Percentiles rank a stretch among this genome's conserved stretches.
Evolutionary conservation across 495 filamentous ascomycete species (phyloP).

Genomic region (Neurospora africana): DNA sequence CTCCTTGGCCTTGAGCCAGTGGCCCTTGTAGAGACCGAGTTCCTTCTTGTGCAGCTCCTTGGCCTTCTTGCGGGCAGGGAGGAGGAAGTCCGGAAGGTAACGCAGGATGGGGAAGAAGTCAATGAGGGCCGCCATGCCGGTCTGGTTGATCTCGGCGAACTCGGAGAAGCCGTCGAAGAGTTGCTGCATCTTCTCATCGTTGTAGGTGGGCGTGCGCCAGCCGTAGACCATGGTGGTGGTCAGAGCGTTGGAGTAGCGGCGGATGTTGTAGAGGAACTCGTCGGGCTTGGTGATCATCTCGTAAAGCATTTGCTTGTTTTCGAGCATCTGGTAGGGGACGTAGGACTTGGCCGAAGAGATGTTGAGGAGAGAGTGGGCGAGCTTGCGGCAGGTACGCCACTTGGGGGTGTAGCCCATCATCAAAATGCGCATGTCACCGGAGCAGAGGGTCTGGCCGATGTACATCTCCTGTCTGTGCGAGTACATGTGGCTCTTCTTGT

Average conservation of each 20-base stretch:
- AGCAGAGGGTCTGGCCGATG: constrained; percentile 24
- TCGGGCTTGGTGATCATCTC: constrained; percentile 31
- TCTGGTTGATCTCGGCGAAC: constrained; percentile 37
- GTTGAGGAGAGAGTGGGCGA: constrained; percentile 36
- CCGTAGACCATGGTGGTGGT: constrained; percentile 48
- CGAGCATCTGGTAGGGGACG: constrained; percentile 43
- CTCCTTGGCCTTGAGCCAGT: constrained; percentile 25
- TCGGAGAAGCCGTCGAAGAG: constrained; percentile 43
- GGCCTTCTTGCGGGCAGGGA: constrained; percentile 20
- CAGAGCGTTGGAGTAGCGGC: constrained; percentile 44
- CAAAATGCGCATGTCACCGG: constrained; percentile 21
- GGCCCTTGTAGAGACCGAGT: constrained; percentile 19
- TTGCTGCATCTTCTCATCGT: constrained; percentile 42
- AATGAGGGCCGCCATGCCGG: constrained; percentile 24
- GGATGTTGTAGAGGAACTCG: constrained; percentile 37
- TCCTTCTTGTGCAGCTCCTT: constrained; percentile 21
- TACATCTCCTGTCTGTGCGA: constrained; percentile 27
- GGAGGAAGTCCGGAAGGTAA: constrained; percentile 31
- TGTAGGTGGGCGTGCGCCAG: constrained; percentile 35
- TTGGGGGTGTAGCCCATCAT: constrained; percentile 29
- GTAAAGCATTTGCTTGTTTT: constrained; percentile 39
- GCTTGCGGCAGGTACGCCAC: constrained; percentile 34
- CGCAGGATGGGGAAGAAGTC: constrained; percentile 36
- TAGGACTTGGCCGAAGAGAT: constrained; percentile 29
- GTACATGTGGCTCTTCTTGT: constrained; percentile 30